Evolutionary conservation across 306 rosid genomes (phyloP), one percentile per base, ranked within the genome.

Genomic region (Pyrus bretschneideri): DNA sequence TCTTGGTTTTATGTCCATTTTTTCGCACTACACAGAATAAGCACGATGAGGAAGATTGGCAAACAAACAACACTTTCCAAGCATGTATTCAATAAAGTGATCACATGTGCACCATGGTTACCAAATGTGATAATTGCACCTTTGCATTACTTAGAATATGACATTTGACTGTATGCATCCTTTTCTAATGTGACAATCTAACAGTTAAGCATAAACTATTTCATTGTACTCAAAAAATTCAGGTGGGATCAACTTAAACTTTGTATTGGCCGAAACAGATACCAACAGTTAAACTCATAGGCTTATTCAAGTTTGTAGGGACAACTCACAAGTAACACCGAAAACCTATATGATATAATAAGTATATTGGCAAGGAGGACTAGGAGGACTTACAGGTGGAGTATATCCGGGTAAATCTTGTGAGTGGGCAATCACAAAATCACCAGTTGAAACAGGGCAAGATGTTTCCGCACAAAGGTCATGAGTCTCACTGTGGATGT

Each of bases 381-480:
- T 86, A 76, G 10, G 79, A 93, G 13, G 79, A 93, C 96, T 86
- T 87, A 94, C 96, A n/a, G 94, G 97, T 64, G 96, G 93, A 73
- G 97, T 87, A 79, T 69, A 90, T 81, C 87, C 90, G 76, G 97
- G 95, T 51, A 92, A 85, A 27, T 79, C 78, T 83, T 86, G 96
- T 2, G 96, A 80, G 85, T 91, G 96, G 71, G 97, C 78, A 81
- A 94, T 84, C 74, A 92, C 82, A 68, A 94, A 94, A 75, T 89
- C 91, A 30, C 98, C 98, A 71, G 63, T 23, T 0, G 94, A 78
- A 80, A 88, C 84, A 55, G 98, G 98, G 84, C 98, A 94, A 79
- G 91, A 81, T 49, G 98, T 88, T 81, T 91, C 94, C 15, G 76
- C 84, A 68, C 97, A 91, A 76, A 94, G 96, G 79, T 94, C 96